Evolutionary conservation across 192 early-diverging fungal genomes (phyloP).

Genomic region (Geranomyces variabilis): DNA sequence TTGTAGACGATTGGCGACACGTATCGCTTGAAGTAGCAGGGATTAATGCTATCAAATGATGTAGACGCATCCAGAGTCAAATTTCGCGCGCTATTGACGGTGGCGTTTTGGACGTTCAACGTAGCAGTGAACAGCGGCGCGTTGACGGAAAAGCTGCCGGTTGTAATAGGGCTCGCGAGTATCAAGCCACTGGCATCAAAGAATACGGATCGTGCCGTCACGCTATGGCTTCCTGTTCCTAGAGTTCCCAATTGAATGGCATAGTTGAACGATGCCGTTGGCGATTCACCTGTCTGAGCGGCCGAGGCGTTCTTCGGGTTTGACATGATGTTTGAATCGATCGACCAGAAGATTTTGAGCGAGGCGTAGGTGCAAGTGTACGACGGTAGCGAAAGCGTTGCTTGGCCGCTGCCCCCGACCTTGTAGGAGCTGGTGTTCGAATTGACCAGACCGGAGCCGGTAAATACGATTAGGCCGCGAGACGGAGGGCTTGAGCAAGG

Average conservation of each 20-base stretch:
- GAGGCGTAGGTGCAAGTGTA: background rate
- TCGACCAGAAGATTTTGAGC: constrained; percentile 2
- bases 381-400: background rate
- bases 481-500: background rate
- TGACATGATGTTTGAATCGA: background rate
- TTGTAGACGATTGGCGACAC: background rate
- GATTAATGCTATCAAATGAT: constrained; percentile 1
- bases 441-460: constrained; percentile 5
- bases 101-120: background rate
- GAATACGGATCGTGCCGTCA: background rate
- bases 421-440: background rate
- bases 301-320: background rate
- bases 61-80: constrained; percentile 1
- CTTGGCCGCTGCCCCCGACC: constrained; percentile 3
- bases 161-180: background rate
- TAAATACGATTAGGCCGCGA: background rate
- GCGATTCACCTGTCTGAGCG: background rate
- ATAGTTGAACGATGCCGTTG: background rate
- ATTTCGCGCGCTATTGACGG: background rate
- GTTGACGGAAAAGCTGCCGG: background rate
- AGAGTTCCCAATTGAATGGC: background rate
- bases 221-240: background rate
- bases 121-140: background rate
- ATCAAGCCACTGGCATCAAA: background rate
- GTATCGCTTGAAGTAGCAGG: background rate